Percentiles rank a stretch among this genome's conserved stretches.
These are phyloP conservation scores for Blastobotrys muscicola DNA, from an alignment of 805 yeast species.

Conservation along the genomic window DNA sequence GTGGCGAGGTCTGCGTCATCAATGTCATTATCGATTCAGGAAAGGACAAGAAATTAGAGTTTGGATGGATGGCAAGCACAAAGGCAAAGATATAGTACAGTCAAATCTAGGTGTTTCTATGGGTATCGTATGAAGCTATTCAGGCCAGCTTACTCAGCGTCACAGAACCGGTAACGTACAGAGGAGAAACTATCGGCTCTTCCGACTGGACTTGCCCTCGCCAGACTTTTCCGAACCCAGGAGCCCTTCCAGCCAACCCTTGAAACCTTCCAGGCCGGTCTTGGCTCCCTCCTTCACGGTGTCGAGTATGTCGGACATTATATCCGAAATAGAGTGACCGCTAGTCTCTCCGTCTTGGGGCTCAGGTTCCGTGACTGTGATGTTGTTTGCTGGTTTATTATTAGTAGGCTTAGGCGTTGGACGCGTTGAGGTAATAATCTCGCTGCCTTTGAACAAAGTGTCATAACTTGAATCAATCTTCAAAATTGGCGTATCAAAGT, in stretches of 20 bases:
- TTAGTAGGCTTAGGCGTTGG: too few relatives aligned
- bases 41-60: constrained; percentile 42
- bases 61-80: constrained; percentile 61
- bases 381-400: background rate
- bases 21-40: constrained; percentile 59
- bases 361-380: background rate
- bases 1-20: constrained; percentile 35
- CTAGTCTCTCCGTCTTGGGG: background rate
- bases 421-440: too few relatives aligned
- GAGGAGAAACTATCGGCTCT: too few relatives aligned
- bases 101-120: background rate
- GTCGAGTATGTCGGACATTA: background rate
- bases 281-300: background rate
- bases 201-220: background rate
- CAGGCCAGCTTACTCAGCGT: background rate
- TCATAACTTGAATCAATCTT: constrained; percentile 25
- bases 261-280: constrained; percentile 8
- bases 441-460: constrained; percentile 8
- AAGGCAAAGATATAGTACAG: constrained; percentile 25
- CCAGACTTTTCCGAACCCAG: constrained; percentile 9
- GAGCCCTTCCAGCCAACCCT: constrained; percentile 9
- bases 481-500: constrained; percentile 20
- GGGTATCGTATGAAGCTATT: background rate
- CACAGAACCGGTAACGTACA: background rate
- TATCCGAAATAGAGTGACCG: too few relatives aligned